phyloP scores from a whole-genome alignment of 176 grass and related monocot species.

The Triticum turgidum region DNA sequence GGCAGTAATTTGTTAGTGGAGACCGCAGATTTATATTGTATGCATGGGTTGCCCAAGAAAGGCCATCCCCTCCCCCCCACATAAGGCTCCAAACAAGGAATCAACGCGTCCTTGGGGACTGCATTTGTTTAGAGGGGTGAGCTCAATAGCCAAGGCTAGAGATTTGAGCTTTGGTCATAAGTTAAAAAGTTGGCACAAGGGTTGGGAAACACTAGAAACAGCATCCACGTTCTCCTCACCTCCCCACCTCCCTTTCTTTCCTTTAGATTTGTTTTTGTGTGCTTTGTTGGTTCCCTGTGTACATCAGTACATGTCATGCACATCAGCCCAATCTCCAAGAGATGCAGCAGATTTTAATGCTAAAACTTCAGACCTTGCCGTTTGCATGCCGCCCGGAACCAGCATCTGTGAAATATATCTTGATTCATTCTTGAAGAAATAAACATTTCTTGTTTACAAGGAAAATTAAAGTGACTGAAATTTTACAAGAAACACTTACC shows the following conservation, averaged over 20 bases:
- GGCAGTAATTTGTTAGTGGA: slow-evolving; percentile 58
- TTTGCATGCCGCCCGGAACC: slow-evolving; percentile 1
- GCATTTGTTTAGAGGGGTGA: slow-evolving; percentile 54
- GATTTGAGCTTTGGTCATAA: slow-evolving; percentile 66
- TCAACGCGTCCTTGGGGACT: slow-evolving; percentile 65
- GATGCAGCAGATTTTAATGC: slow-evolving; percentile 40
- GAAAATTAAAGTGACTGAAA: not conserved
- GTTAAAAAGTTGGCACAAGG: slow-evolving; percentile 62
- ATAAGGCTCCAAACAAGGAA: slow-evolving; percentile 86
- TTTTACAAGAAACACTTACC: not conserved
- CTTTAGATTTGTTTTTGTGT: slow-evolving; percentile 51
- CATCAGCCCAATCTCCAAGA: slow-evolving; percentile 53
- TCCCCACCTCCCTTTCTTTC: slow-evolving; percentile 43
- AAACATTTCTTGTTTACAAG: not conserved
- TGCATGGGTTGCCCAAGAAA: slow-evolving; percentile 68
- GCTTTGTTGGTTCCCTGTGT: slow-evolving; percentile 47
- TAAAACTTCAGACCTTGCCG: slow-evolving; percentile 32
- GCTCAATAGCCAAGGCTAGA: slow-evolving; percentile 67
- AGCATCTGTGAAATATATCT: slow-evolving; percentile 31
- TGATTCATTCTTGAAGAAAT: slow-evolving; percentile 1
- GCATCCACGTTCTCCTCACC: slow-evolving; percentile 98
- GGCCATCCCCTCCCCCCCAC: slow-evolving; percentile 51
- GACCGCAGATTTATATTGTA: slow-evolving; percentile 51
- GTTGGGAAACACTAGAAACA: slow-evolving; percentile 99
- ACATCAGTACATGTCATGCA: slow-evolving; percentile 47